Percentiles rank a stretch among this genome's conserved stretches.
These are phyloP conservation scores for Boletellus ananas DNA, from an alignment of 768 basidiomycete genomes.

Conservation along the genomic window DNA sequence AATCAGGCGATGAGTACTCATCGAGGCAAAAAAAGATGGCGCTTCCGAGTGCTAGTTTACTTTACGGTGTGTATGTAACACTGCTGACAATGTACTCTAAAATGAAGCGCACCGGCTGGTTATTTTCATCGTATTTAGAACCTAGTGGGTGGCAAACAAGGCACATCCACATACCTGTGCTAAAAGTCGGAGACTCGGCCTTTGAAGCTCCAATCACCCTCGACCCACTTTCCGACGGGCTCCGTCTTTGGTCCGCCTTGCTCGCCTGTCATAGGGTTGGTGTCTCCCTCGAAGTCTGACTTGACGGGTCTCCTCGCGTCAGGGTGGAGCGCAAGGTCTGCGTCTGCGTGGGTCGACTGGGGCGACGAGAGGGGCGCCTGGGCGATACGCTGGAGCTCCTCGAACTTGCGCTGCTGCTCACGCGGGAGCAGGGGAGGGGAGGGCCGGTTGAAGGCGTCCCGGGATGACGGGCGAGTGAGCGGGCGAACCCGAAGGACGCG, in stretches of 20 bases:
- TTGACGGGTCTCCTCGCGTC: slow-evolving; percentile 58
- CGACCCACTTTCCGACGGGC: slow-evolving; percentile 62
- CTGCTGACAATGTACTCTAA: slow-evolving; percentile 7
- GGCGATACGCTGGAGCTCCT: slow-evolving; percentile 69
- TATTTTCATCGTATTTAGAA: too few relatives aligned
- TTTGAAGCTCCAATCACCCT: slow-evolving; percentile 88
- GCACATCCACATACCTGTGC: slow-evolving; percentile 3
- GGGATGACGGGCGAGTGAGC: neutral
- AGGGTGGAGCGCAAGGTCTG: slow-evolving; percentile 56
- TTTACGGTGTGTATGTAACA: slow-evolving; percentile 15
- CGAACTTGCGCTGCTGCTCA: slow-evolving; percentile 80
- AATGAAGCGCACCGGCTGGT: neutral
- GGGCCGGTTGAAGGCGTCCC: slow-evolving; percentile 48
- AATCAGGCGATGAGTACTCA: slow-evolving; percentile 63
- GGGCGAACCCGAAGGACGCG: neutral
- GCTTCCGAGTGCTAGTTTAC: slow-evolving; percentile 6
- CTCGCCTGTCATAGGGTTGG: slow-evolving; percentile 82
- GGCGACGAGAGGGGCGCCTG: slow-evolving; percentile 37
- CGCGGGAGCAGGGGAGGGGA: slow-evolving; percentile 72
- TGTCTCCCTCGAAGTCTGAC: slow-evolving; percentile 75
- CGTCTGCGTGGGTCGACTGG: slow-evolving; percentile 21
- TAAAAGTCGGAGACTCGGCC: slow-evolving; percentile 87
- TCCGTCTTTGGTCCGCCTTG: slow-evolving; percentile 84
- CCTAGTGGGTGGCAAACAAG: neutral
- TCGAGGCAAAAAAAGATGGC: slow-evolving; percentile 4